Base-by-base conservation (phyloP, 2,329 filamentous ascomycete species). In the Plenodomus biglobosus region DNA sequence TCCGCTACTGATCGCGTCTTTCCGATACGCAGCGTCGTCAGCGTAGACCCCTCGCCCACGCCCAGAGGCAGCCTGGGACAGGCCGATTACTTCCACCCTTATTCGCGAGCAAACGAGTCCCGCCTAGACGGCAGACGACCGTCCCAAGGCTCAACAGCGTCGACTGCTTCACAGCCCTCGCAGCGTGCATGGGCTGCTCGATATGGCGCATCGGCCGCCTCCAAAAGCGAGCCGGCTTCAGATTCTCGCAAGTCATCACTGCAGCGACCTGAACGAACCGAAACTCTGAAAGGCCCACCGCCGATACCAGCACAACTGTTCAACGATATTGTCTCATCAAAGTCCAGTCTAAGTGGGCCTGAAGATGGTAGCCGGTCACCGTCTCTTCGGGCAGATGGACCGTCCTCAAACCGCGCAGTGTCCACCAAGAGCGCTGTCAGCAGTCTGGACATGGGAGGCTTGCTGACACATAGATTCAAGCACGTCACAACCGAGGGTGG, bases 1-100 rank as follows among this genome's bases (percentile, higher is more conserved):
- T 68, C 66, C 34, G 59, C 71, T 3, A 66, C 73, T 39, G 80
- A 92, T 61, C 81, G 87, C 45, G 86, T 92, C 4, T 92, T 88
- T 47, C 88, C 88, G n/a, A 87, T 92, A 24, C 83, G 87, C 40
- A 91, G 87, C n/a, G 85, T 89, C 37, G 78, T 92, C 19, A 88
- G 83, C 6, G 82, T 92, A 35, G 85, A 88, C 58, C 82, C 82
- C 6, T 72, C 69, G 10, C 71, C 74, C 1, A 77, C 73, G 3
- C 69, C 68, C 3, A 62, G 55, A 6, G 46, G 52, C 7, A 52
- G 50, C 38, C 6, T 15, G 7, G 39, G 64, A 53, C 55, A 56
- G 15, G 53, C 47, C 38, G 61, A 64, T 44, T 73, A 78, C 72
- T 74, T 78, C 64, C 52, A 66, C 47, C 58, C 56, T 24, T 63